Conservation (phyloP, 768 basidiomycete genomes). For the Ephemerocybe angulata region DNA sequence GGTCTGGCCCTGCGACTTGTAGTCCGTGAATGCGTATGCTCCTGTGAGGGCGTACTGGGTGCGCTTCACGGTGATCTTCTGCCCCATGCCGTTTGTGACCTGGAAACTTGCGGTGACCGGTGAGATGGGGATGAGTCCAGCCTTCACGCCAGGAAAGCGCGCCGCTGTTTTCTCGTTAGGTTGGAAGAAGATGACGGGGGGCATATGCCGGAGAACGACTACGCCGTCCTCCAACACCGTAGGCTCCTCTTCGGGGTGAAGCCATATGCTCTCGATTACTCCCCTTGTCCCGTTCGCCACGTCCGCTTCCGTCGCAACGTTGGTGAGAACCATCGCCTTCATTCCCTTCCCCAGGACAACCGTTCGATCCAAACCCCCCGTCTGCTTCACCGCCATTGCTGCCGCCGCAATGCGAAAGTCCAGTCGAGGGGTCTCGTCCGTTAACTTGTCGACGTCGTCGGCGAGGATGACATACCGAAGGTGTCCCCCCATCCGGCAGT, state of each 20-base stretch:
- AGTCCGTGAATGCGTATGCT: constrained; percentile 41
- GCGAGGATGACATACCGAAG: constrained; percentile 26
- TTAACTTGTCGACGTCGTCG: constrained; percentile 20
- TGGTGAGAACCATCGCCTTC: constrained; percentile 32
- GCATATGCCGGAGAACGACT: constrained; percentile 26
- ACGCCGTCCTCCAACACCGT: not conserved
- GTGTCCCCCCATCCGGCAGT: constrained; percentile 13
- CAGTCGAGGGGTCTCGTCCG: not conserved
- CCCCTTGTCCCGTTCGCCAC: constrained; percentile 41
- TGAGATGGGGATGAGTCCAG: constrained; percentile 23
- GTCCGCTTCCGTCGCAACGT: constrained; percentile 35
- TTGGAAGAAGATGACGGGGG: constrained; percentile 29
- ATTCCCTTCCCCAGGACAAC: not conserved
- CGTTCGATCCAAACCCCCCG: not conserved
- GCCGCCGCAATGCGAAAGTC: not conserved
- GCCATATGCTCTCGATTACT: constrained; percentile 25
- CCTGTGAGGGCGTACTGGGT: constrained; percentile 29
- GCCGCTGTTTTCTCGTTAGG: constrained; percentile 15
- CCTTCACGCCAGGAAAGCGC: constrained; percentile 22
- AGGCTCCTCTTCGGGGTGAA: constrained; percentile 27
- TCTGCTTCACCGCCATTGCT: not conserved
- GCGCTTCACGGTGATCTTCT: constrained; percentile 14
- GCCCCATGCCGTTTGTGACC: not conserved
- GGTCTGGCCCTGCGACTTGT: constrained; percentile 38
- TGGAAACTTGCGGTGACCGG: constrained; percentile 11